Percentiles rank a stretch among this genome's conserved stretches.
Evolutionary conservation across 164 flowering plant species (phyloP).

Genomic region (Nymphaea colorata): DNA sequence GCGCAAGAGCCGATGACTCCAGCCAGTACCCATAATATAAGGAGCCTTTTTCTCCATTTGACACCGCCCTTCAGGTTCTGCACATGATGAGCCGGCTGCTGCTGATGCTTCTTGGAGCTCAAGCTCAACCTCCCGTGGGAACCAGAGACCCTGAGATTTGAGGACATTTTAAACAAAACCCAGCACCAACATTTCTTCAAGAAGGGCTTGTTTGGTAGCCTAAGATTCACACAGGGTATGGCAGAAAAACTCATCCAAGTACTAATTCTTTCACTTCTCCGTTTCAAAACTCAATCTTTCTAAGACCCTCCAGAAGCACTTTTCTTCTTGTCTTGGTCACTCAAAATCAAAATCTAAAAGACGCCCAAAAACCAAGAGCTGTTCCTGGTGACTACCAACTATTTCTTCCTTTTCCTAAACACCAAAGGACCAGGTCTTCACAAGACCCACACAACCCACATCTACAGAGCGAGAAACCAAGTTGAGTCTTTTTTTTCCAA

Average conservation of each 20-base stretch:
- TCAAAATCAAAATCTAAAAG: background rate
- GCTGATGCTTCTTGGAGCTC: slow-evolving; percentile 15
- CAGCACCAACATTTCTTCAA: slow-evolving; percentile 31
- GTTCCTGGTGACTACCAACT: background rate
- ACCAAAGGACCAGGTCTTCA: background rate
- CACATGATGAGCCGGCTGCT: slow-evolving; percentile 27
- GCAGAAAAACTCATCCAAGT: slow-evolving; percentile 19
- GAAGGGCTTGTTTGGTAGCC: slow-evolving; percentile 25
- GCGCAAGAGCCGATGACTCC: slow-evolving; percentile 41
- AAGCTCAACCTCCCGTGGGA: slow-evolving; percentile 20
- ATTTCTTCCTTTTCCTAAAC: background rate
- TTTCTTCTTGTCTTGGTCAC: background rate
- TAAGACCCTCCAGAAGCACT: background rate
- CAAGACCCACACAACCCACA: background rate
- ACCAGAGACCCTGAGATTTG: slow-evolving; percentile 30
- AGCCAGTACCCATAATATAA: slow-evolving; percentile 31
- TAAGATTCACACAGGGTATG: slow-evolving; percentile 22
- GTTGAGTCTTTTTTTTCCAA: background rate
- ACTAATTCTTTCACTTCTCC: background rate
- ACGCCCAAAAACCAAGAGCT: background rate
- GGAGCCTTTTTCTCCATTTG: slow-evolving; percentile 57
- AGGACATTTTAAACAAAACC: slow-evolving; percentile 46
- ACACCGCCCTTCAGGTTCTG: slow-evolving; percentile 29
- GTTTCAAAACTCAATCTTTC: background rate
- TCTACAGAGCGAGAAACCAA: background rate